These are phyloP conservation scores for Gracilaria domingensis DNA, from an alignment of 23 red algal species.

Conservation along the genomic window DNA sequence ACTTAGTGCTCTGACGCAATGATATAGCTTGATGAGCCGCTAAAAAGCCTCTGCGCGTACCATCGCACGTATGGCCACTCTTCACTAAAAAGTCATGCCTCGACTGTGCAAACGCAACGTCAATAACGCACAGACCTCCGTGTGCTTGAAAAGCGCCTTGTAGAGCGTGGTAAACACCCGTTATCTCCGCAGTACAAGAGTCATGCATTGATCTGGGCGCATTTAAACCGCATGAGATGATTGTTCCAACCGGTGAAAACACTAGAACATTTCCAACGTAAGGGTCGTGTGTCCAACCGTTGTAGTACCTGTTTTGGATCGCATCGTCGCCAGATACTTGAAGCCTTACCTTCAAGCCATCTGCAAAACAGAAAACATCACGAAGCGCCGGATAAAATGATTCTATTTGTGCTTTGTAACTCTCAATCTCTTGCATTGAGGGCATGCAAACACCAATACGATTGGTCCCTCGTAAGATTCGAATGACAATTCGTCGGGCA, in stretches of 20 bases:
- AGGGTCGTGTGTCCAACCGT: slow-evolving; percentile 15
- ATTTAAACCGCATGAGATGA: slow-evolving; percentile 40
- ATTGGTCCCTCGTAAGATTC: no score
- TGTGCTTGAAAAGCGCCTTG: not conserved
- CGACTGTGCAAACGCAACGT: slow-evolving; percentile 15
- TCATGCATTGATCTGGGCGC: slow-evolving; percentile 37
- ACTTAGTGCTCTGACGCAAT: not conserved
- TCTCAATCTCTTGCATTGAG: no score
- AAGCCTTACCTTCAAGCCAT: no score
- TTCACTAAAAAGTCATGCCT: no score
- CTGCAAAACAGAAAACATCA: no score
- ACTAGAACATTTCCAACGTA: slow-evolving; percentile 10
- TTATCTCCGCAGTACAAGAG: slow-evolving; percentile 13
- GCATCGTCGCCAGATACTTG: no score
- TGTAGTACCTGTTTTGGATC: slow-evolving; percentile 30
- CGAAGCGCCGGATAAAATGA: no score
- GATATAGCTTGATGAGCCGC: slow-evolving; percentile 7
- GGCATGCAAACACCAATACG: no score
- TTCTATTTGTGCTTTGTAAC: no score
- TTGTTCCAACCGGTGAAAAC: not conserved
- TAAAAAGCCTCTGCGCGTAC: no score
- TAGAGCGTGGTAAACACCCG: not conserved
- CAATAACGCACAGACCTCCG: not conserved
- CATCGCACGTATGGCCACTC: no score
- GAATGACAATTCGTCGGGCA: no score